These are phyloP conservation scores for Penicillium aurantiogriseum DNA, from an alignment of 2,329 filamentous ascomycete genomes.

Conservation along the genomic window DNA sequence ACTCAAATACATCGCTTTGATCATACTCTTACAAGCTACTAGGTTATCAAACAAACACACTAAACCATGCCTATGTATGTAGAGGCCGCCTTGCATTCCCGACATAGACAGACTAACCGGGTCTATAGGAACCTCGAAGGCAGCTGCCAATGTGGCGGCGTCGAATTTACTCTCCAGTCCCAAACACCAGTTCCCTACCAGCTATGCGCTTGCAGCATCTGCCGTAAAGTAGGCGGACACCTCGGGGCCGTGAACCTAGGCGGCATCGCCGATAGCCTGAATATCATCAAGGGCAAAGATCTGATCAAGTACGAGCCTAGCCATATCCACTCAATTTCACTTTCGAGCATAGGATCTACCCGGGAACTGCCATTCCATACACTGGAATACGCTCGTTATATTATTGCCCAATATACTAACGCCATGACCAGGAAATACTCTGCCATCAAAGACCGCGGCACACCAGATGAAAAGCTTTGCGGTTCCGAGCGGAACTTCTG, in stretches of 20 bases:
- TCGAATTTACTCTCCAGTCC: constrained; percentile 49
- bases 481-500: constrained; percentile 50
- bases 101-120: constrained; percentile 8
- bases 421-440: constrained; percentile 42
- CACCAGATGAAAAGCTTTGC: constrained; percentile 37
- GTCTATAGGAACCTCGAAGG: constrained; percentile 46
- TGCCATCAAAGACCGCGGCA: constrained; percentile 46
- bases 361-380: background rate
- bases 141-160: constrained; percentile 50
- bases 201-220: constrained; percentile 51
- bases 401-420: background rate
- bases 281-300: constrained; percentile 44
- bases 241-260: constrained; percentile 49
- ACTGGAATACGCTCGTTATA: background rate
- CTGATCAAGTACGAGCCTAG: constrained; percentile 43
- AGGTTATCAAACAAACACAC: background rate
- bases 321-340: background rate
- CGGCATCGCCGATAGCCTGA: constrained; percentile 43
- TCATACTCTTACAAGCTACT: background rate
- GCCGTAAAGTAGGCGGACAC: constrained; percentile 49
- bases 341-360: too few species aligned
- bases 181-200: constrained; percentile 51
- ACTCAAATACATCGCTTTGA: background rate
- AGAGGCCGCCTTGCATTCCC: background rate
- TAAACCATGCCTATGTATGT: constrained; percentile 14